These are phyloP conservation scores for Rhexocercosporidium sp. DNA, from an alignment of 2,329 filamentous ascomycete species.

Conservation along the genomic window DNA sequence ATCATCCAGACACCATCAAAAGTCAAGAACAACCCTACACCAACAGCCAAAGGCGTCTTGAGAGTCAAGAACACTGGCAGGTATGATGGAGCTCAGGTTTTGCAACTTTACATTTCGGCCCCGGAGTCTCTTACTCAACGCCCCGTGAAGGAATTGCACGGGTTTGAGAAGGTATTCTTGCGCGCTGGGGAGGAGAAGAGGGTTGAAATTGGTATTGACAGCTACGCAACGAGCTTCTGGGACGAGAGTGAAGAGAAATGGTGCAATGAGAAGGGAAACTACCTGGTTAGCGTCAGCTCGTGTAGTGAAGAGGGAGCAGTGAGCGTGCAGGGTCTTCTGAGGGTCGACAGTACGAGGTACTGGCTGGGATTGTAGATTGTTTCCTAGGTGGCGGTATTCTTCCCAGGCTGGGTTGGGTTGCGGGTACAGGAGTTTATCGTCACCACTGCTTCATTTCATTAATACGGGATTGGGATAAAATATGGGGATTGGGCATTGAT, in stretches of 20 bases:
- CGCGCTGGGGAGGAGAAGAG: slow-evolving; percentile 44
- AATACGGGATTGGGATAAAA: not conserved
- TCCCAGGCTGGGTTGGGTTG: not conserved
- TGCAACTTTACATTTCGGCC: slow-evolving; percentile 41
- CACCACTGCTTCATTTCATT: not conserved
- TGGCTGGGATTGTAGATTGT: slow-evolving; percentile 6
- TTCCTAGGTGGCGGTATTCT: not conserved
- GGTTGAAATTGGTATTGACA: slow-evolving; percentile 42
- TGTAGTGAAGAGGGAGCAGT: slow-evolving; percentile 11
- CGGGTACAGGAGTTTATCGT: not conserved
- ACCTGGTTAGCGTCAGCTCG: slow-evolving; percentile 3
- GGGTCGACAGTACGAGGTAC: slow-evolving; percentile 6
- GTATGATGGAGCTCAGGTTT: slow-evolving; percentile 37
- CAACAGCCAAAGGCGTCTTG: slow-evolving; percentile 18
- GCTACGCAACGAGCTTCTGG: slow-evolving; percentile 49
- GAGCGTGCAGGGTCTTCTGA: slow-evolving; percentile 4
- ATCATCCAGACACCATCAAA: slow-evolving; percentile 48
- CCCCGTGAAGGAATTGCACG: slow-evolving; percentile 50
- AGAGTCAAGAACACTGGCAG: slow-evolving; percentile 38
- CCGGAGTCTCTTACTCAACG: slow-evolving; percentile 37
- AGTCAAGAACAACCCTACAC: not conserved
- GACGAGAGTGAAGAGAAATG: slow-evolving; percentile 45
- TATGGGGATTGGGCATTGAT: not conserved
- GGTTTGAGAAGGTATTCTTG: slow-evolving; percentile 50
- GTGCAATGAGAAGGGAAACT: slow-evolving; percentile 25